Conservation (phyloP, 176 grass and related monocot species). For the Juncus effusus region DNA sequence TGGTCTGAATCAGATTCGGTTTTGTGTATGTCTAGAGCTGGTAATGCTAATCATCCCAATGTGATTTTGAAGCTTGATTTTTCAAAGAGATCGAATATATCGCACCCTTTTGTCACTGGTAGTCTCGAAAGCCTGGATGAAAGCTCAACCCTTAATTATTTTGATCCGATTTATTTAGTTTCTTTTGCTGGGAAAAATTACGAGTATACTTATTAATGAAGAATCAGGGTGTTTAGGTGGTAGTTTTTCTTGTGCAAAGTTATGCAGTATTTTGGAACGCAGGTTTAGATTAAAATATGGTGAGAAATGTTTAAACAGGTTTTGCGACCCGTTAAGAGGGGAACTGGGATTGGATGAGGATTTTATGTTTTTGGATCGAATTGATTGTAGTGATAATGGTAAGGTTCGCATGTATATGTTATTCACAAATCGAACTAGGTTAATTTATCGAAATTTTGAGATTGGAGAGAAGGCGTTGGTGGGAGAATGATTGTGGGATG, state of each 20-base stretch:
- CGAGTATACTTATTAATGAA: conserved; percentile 22
- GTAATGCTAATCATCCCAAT: conserved; percentile 8
- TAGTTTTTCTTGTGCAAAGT: background rate
- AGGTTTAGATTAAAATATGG: conserved; percentile 28
- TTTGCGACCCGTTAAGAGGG: background rate
- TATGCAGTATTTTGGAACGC: conserved; percentile 6
- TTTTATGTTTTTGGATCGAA: conserved; percentile 30
- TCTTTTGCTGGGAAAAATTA: conserved; percentile 41
- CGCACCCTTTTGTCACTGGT: conserved; percentile 30
- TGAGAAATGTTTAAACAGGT: conserved; percentile 6
- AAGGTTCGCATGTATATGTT: conserved; percentile 34
- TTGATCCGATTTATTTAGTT: conserved; percentile 33
- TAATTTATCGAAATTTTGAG: background rate
- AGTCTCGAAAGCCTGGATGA: conserved; percentile 14
- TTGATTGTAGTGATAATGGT: conserved; percentile 29
- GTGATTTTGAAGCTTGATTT: conserved; percentile 36
- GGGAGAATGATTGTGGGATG: conserved; percentile 56
- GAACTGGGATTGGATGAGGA: background rate
- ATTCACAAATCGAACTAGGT: conserved; percentile 35
- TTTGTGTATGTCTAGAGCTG: conserved; percentile 48
- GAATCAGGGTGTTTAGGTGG: background rate
- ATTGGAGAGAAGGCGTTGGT: conserved; percentile 27
- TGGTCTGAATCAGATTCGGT: conserved; percentile 31
- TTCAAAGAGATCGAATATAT: conserved; percentile 24
- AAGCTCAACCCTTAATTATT: background rate